These are phyloP conservation scores for Sparassis latifolia DNA, from an alignment of 1,284 basidiomycete species.

Conservation along the genomic window DNA sequence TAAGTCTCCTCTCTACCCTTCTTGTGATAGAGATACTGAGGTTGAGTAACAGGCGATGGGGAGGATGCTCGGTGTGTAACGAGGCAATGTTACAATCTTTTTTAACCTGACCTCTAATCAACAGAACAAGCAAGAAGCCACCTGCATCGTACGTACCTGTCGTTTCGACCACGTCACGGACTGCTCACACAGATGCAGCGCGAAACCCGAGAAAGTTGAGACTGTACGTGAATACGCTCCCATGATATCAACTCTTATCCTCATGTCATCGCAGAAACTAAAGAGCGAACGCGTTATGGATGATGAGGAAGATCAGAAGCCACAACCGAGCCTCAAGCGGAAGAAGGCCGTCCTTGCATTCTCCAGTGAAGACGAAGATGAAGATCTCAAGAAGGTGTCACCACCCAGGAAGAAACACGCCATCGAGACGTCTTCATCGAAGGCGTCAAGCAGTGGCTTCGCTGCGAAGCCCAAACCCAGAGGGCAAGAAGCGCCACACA, in stretches of 20 bases:
- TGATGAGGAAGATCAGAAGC: constrained; percentile 14
- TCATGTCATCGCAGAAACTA: constrained; percentile 10
- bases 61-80: neutral
- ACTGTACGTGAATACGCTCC: too few species aligned
- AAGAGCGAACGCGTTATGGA: constrained; percentile 23
- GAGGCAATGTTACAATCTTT: too few species aligned
- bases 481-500: constrained; percentile 6
- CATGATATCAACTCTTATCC: too few species aligned
- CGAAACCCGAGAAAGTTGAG: too few species aligned
- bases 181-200: neutral
- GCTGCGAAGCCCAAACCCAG: constrained; percentile 13
- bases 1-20: neutral
- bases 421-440: constrained; percentile 20
- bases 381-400: constrained; percentile 10
- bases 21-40: too few species aligned
- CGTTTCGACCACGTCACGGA: neutral
- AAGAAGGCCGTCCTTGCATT: constrained; percentile 24
- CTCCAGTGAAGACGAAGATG: constrained; percentile 29
- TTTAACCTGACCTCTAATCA: neutral
- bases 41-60: neutral
- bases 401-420: constrained; percentile 39
- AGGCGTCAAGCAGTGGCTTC: constrained; percentile 13
- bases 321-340: constrained; percentile 20
- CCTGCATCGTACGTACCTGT: neutral
- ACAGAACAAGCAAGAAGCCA: neutral